These are phyloP conservation scores for Venturiaceae sp. DNA, from an alignment of 2,329 filamentous ascomycete species.

Conservation along the genomic window DNA sequence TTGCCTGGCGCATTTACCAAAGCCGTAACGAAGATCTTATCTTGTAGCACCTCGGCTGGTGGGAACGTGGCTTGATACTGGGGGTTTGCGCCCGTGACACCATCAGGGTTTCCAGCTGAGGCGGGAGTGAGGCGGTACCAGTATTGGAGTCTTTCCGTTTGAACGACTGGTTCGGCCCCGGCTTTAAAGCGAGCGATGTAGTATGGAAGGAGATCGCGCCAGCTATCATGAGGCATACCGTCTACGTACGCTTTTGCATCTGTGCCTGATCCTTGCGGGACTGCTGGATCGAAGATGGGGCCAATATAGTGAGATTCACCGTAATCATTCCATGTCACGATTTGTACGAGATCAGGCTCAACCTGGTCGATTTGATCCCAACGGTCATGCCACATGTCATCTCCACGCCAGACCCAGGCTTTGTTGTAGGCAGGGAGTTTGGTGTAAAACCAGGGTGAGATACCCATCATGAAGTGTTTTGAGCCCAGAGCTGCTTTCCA, in stretches of 20 bases:
- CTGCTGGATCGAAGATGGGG: constrained; percentile 34
- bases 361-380: constrained; percentile 20
- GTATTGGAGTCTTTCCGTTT: constrained; percentile 24
- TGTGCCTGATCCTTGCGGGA: constrained; percentile 35
- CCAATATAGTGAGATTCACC: constrained; percentile 48
- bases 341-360: constrained; percentile 40
- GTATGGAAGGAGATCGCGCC: constrained; percentile 39
- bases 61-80: constrained; percentile 15
- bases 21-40: constrained; percentile 35
- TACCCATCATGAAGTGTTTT: constrained; percentile 40
- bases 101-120: constrained; percentile 25
- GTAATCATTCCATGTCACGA: constrained; percentile 51
- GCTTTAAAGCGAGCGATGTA: constrained; percentile 43
- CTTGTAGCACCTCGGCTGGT: constrained; percentile 25
- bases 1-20: constrained; percentile 14
- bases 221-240: constrained; percentile 40
- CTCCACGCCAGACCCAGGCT: constrained; percentile 55
- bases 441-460: constrained; percentile 45
- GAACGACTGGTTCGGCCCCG: constrained; percentile 20
- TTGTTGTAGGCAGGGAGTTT: constrained; percentile 47
- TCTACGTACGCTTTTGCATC: constrained; percentile 42
- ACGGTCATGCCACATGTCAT: constrained; percentile 48
- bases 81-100: constrained; percentile 21
- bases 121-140: constrained; percentile 35
- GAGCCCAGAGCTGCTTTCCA: constrained; percentile 26